phyloP scores from a whole-genome alignment of 2,329 filamentous ascomycete species.

The Fusarium liriodendri region DNA sequence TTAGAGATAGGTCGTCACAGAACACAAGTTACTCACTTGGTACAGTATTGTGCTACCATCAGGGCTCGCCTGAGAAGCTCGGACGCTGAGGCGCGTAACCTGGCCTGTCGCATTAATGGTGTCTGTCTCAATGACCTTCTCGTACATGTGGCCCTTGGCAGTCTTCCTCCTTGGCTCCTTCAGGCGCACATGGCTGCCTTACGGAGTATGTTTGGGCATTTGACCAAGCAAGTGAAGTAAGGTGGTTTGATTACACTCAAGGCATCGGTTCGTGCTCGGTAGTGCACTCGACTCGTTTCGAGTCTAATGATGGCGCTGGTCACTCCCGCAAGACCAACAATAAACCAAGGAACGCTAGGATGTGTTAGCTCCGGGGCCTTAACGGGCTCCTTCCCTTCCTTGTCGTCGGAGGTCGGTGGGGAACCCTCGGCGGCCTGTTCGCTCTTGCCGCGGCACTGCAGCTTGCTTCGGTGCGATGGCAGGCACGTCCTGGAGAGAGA shows the following conservation, averaged over 20 bases:
- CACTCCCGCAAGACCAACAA: slow-evolving; percentile 7
- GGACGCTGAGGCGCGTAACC: neutral
- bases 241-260: slow-evolving; percentile 1
- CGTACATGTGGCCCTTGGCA: neutral
- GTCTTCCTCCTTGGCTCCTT: neutral
- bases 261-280: neutral
- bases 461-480: neutral
- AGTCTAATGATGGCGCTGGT: slow-evolving; percentile 20
- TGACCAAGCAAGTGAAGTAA: neutral
- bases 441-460: slow-evolving; percentile 37
- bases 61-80: neutral
- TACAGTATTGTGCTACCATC: neutral
- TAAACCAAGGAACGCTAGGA: slow-evolving; percentile 14
- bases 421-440: slow-evolving; percentile 22
- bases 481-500: neutral
- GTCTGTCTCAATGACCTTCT: neutral
- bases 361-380: slow-evolving; percentile 5
- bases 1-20: neutral
- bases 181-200: neutral
- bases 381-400: slow-evolving; percentile 21
- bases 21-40: neutral
- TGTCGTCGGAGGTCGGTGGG: slow-evolving; percentile 18
- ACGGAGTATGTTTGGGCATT: neutral
- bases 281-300: slow-evolving; percentile 2
- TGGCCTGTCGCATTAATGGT: neutral